These are phyloP conservation scores for Phytophthora foliorum DNA, from an alignment of 352 stramenopile genomes.

Conservation along the genomic window DNA sequence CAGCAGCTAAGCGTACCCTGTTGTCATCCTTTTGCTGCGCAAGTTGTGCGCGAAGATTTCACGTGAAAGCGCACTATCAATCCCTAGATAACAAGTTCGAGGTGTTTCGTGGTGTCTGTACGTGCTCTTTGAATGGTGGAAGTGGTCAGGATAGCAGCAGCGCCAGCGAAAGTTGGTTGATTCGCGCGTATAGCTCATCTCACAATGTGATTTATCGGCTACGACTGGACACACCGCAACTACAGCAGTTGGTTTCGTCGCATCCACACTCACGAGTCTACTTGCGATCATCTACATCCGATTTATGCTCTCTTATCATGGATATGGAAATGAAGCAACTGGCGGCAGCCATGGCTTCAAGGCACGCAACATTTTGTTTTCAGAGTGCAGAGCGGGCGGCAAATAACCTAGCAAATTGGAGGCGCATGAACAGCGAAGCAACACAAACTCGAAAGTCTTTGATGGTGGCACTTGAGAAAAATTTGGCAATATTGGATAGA, in stretches of 20 bases:
- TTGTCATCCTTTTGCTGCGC: slow-evolving; percentile 46
- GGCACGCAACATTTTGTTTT: slow-evolving; percentile 36
- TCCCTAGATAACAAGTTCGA: slow-evolving; percentile 33
- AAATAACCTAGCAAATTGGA: slow-evolving; percentile 49
- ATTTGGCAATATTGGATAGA: slow-evolving; percentile 24
- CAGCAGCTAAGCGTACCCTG: background rate
- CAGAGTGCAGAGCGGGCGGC: slow-evolving; percentile 28
- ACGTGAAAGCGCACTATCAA: slow-evolving; percentile 47
- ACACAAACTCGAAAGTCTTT: slow-evolving; percentile 50
- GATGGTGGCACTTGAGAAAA: slow-evolving; percentile 36
- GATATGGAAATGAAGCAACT: slow-evolving; percentile 32
- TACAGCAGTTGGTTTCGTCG: slow-evolving; percentile 53
- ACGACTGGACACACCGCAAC: slow-evolving; percentile 49
- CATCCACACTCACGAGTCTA: background rate
- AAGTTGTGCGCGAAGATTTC: slow-evolving; percentile 61
- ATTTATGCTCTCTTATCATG: slow-evolving; percentile 22
- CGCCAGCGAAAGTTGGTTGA: slow-evolving; percentile 51
- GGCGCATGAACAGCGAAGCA: slow-evolving; percentile 46
- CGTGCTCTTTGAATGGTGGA: slow-evolving; percentile 50
- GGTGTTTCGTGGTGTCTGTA: slow-evolving; percentile 52
- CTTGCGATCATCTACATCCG: background rate
- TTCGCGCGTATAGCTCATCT: slow-evolving; percentile 73
- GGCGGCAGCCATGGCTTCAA: slow-evolving; percentile 18
- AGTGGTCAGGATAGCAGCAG: slow-evolving; percentile 7
- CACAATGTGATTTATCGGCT: slow-evolving; percentile 67